Base-by-base conservation (phyloP, 768 basidiomycete species). In the Termitomyces sp. region DNA sequence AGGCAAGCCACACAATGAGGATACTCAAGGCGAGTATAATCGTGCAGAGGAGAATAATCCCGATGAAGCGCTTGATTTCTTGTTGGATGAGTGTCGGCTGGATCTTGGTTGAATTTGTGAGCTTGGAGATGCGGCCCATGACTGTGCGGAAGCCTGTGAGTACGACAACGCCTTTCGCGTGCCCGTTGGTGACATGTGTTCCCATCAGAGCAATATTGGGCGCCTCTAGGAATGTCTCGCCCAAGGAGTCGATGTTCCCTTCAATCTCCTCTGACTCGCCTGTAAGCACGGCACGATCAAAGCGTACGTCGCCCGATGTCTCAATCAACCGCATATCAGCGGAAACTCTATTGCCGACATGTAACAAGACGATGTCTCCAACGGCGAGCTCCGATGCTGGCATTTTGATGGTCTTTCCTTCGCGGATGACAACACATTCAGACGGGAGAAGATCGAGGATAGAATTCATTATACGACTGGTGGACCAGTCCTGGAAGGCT, bases 231-330 rank as follows among this genome's bases (percentile, higher is more conserved):
- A 81, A 70, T 45, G 83, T 75, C 5, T 80, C 82, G 10, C 69
- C 59, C 31, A 79, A 73, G 29, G 82, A 63, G 21, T 56, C 17
- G 21, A 47, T 21, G 3, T 75, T 73, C 14, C 68, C 79, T n/a
- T 76, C 75, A 60, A 78, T 68, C 70, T 74, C 74, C 34, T 77
- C 76, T 61, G 75, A 75, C 64, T 79, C 79, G 16, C 77, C 79
- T 5, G 83, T 84, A 31, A 84, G 72, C 35, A 83, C 73, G 1
- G 81, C 74, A 10, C 82, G 73, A 56, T 84, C 83, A 44, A 83
- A 75, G 29, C 74, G 73, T 57, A 83, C 67, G 57, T 83, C 83
- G 9, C 74, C 73, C 0, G 80, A 79, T 58, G 75, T 77, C 14
- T 79, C 66, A 43, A 84, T 74, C 10, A 86, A 72, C 25, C 85